Evolutionary conservation across 805 yeast genomes (phyloP), one percentile per base, ranked within the genome.

Genomic region (Myxozyma nipponensis): DNA sequence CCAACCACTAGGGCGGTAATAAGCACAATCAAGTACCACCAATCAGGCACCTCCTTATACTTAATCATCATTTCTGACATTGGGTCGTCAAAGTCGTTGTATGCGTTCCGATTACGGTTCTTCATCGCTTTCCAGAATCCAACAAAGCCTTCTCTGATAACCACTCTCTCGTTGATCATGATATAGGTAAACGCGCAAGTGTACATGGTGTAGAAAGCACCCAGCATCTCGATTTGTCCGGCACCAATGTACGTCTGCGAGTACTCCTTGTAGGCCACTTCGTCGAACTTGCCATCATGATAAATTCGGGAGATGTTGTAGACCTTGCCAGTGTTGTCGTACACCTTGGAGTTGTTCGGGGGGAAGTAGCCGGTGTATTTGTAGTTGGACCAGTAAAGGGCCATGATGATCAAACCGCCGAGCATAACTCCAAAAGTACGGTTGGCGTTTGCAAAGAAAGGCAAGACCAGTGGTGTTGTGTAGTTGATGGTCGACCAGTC

Each of bases 21-120:
- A 6, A 80, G 69, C 24, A 82, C 70, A 13, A 69, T 56, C n/a
- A 78, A 49, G 37, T 76, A 83, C 86, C 88, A 82, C 82, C 83
- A 80, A 57, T 81, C 84, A 1, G 95, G 93, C 19, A 82, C 86
- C 56, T 83, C 88, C 35, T 74, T 74, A 64, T 83, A 83, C 48
- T 66, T 69, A 40, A 59, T 62, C 80, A 78, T 79, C 59, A 79
- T 72, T 52, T 81, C 74, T 5, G 85, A 71, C 48, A 81, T 38
- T 18, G 47, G 28, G 32, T 52, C 56, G 17, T 39, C 37, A 46
- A 43, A 46, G 17, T 28, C 25, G 17, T 23, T 48, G 34, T 23
- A 52, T 21, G 38, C 30, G 13, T 50, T 42, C 19, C 13, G 6
- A 7, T 35, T 51, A 15, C 52, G 46, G 17, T 39, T 44, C 28